phyloP scores from a whole-genome alignment of 352 stramenopile genomes.

The Globisporangium alternatum region DNA sequence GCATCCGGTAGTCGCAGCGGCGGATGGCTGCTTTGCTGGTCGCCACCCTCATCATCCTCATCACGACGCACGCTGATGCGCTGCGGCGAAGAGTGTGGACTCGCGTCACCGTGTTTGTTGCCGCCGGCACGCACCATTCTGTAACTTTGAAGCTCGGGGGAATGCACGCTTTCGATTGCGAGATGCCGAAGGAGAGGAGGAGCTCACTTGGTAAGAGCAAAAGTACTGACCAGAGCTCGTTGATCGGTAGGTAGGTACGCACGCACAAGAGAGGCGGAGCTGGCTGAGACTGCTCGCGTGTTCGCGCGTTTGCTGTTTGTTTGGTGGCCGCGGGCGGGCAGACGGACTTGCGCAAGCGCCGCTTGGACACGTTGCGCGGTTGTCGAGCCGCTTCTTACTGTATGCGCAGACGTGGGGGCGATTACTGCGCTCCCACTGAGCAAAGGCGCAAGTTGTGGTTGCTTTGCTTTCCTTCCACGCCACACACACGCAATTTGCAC shows the following conservation, averaged over 20 bases:
- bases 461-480: not conserved
- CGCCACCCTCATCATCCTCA: not conserved
- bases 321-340: not conserved
- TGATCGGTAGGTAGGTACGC: not conserved
- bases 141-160: not conserved
- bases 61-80: not conserved
- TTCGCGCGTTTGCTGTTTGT: not conserved
- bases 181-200: not conserved
- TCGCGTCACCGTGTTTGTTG: not conserved
- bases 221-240: not conserved
- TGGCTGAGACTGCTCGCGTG: not conserved
- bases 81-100: not conserved
- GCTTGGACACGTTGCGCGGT: not conserved
- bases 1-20: not conserved
- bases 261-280: not conserved
- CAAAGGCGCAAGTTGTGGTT: not conserved
- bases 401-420: not conserved
- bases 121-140: not conserved
- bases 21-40: not conserved
- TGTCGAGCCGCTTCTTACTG: not conserved
- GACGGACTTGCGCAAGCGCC: not conserved
- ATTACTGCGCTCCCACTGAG: slow-evolving; percentile 2
- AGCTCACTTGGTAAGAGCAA: not conserved
- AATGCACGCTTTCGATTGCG: slow-evolving; percentile 13
- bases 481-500: not conserved